phyloP scores from a whole-genome alignment of 2,329 filamentous ascomycete species.

The Lachnellula cervina region DNA sequence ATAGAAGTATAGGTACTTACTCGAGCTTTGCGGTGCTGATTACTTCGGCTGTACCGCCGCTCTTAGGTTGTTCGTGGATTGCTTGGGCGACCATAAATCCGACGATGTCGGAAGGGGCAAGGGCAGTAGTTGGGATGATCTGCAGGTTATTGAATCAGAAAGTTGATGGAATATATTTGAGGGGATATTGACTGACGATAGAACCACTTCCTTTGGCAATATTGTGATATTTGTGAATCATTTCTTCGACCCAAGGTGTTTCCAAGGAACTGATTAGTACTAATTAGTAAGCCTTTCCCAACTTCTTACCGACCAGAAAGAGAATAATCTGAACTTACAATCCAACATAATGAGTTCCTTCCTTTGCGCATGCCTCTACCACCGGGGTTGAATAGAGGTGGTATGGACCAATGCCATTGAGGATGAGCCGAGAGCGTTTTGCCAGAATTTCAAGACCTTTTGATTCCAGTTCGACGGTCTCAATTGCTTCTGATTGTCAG shows the following conservation, averaged over 20 bases:
- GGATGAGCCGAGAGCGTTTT: conserved; percentile 45
- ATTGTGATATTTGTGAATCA: conserved; percentile 7
- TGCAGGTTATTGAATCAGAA: not conserved
- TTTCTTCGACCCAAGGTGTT: conserved; percentile 11
- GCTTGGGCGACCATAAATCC: conserved; percentile 1
- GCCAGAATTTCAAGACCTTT: conserved; percentile 6
- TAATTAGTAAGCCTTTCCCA: not conserved
- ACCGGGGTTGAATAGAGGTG: conserved; percentile 59
- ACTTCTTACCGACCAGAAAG: too few relatives aligned
- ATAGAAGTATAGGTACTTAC: not conserved
- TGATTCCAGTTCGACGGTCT: conserved; percentile 7
- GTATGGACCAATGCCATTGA: conserved; percentile 60
- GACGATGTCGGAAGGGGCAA: conserved; percentile 4
- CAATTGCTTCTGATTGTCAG: not conserved
- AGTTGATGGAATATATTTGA: not conserved
- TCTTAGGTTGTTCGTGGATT: not conserved
- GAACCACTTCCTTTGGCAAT: conserved; percentile 2
- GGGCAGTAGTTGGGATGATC: conserved; percentile 9
- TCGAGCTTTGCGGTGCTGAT: conserved; percentile 10
- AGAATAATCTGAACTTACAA: conserved; percentile 33
- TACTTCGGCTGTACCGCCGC: not conserved
- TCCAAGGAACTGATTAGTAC: conserved; percentile 6
- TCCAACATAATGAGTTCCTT: conserved; percentile 64
- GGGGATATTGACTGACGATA: conserved; percentile 1
- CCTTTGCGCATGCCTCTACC: conserved; percentile 58